Evolutionary conservation across 192 early-diverging fungal genomes (phyloP).

Genomic region (Pilobolus umbonatus): DNA sequence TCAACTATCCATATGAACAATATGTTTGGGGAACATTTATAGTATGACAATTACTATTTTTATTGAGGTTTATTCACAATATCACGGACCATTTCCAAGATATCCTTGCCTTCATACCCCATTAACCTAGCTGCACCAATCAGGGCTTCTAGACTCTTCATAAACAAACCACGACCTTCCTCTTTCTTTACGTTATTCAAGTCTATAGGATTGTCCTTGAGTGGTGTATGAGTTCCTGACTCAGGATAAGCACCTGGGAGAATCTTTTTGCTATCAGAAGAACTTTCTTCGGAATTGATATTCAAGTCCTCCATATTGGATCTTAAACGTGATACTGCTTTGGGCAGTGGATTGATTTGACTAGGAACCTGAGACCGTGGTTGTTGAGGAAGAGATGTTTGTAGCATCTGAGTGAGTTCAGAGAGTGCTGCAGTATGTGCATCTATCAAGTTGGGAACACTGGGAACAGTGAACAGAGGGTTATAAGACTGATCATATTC

Average conservation of each 20-base stretch:
- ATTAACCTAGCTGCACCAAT: conserved; percentile 23
- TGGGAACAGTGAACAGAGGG: conserved; percentile 35
- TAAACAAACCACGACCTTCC: conserved; percentile 14
- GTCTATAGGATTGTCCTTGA: not conserved
- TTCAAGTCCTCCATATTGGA: not conserved
- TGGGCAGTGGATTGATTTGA: conserved; percentile 24
- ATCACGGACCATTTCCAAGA: conserved; percentile 26
- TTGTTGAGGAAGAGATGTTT: conserved; percentile 19
- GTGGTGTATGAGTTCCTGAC: conserved; percentile 10
- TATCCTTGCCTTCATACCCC: conserved; percentile 22
- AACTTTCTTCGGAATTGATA: not conserved
- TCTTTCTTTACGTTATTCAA: not conserved
- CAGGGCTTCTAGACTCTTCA: conserved; percentile 27
- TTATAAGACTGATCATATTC: conserved; percentile 39
- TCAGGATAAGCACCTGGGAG: conserved; percentile 33
- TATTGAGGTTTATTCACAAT: conserved; percentile 19
- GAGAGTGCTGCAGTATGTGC: conserved; percentile 21
- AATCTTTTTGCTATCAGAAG: not conserved
- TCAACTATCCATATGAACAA: no score
- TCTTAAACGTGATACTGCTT: conserved; percentile 15
- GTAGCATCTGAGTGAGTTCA: conserved; percentile 31
- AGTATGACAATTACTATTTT: not conserved
- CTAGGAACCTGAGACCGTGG: not conserved
- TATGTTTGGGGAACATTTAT: not conserved
- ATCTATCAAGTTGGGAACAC: conserved; percentile 35